Evolutionary conservation across 176 grass and related monocot species (phyloP), one percentile per base, ranked within the genome.

Genomic region (Coix lacrymajobi): DNA sequence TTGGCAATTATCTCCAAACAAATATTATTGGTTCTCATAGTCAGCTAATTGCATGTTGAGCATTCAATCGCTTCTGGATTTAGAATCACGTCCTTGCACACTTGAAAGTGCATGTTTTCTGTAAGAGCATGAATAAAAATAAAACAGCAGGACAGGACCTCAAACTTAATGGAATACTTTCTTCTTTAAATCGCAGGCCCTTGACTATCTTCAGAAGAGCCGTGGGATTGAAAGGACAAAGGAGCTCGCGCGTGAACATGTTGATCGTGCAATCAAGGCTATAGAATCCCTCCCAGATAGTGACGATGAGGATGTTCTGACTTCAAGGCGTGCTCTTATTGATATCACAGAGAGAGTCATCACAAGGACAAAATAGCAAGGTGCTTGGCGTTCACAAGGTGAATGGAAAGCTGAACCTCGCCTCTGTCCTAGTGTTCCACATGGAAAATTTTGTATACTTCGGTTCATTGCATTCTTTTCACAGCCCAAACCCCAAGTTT

Each of bases 241-340:
- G 72, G 87, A 92, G 56, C 85, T 92, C n/a, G 93, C 93, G 41
- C 82, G 77, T 76, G 85, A 86, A 74, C 93, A 95, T 0, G 88
- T 80, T 15, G 56, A 86, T 40, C 87, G 65, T 80, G 93, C 90
- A 10, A 77, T 92, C 73, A 87, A 92, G 83, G 93, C 93, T 60
- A 92, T 95, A 63, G 93, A 92, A 79, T 61, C 90, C 62, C 85
- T 95, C 34, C 93, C 93, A 11, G 90, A 92, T 11, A 95, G 93
- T 8, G 90, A 95, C 9, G 93, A 92, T 0, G 90, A 95, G 91
- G 93, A 95, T 88, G 87, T 95, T 74, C 54, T 92, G 62, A 87
- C 75, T 22, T 95, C 93, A 13, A 91, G 93, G 20, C 88, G 90
- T 10, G 93, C 93, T 67, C 93, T 95, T 52, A 81, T 95, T 30